A percentile compares a stretch with the other conserved stretches of the same genome.
Evolutionary conservation across 495 filamentous ascomycete genomes (phyloP).

Genomic region (Hypoxylon lenormandii): DNA sequence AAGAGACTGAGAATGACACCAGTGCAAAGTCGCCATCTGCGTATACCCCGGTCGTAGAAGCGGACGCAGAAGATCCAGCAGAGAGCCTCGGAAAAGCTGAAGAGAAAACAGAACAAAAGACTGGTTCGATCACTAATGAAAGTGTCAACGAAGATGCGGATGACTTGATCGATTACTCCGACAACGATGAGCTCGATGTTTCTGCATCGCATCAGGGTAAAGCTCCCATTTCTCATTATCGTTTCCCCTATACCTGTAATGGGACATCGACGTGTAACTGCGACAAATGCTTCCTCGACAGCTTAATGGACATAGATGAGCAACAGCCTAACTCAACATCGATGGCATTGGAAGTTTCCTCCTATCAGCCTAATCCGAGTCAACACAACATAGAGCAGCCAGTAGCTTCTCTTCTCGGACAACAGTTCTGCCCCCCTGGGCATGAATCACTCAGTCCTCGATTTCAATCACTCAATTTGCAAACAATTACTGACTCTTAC

Average conservation of each 20-base stretch:
- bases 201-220: conserved; percentile 48
- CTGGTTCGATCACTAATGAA: conserved; percentile 45
- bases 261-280: conserved; percentile 23
- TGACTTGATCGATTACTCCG: conserved; percentile 49
- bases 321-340: no score
- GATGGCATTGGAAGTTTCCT: no score
- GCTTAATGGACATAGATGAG: conserved; percentile 20
- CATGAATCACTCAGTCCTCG: not conserved
- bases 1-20: conserved; percentile 38
- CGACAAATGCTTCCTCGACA: conserved; percentile 45
- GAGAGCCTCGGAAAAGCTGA: conserved; percentile 35
- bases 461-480: not conserved
- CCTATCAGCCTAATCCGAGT: no score
- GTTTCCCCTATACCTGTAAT: not conserved
- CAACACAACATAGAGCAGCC: no score
- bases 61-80: not conserved
- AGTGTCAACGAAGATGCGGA: conserved; percentile 19
- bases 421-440: no score
- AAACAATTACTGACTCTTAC: conserved; percentile 26
- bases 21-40: conserved; percentile 32
- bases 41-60: conserved; percentile 16
- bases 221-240: conserved; percentile 15
- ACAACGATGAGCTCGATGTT: conserved; percentile 47
- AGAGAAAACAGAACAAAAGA: conserved; percentile 45
- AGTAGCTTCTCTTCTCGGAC: no score